Conservation (phyloP, 2,329 filamentous ascomycete species). For the Immersiporthe knoxdaviesiana region DNA sequence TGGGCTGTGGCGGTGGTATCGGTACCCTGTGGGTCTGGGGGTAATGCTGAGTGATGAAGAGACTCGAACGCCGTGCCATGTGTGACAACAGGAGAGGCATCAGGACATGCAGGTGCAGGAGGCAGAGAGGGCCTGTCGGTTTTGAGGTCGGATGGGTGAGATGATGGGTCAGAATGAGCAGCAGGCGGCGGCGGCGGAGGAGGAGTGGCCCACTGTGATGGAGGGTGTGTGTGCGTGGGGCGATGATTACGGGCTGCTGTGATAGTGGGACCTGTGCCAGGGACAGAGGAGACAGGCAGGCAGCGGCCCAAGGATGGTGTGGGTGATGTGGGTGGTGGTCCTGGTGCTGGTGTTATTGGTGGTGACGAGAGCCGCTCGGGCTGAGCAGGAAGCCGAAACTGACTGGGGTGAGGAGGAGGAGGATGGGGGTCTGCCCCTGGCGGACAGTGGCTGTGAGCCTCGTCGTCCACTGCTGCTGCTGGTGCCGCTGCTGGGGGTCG, state of each 20-base stretch:
- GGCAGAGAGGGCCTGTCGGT: conserved; percentile 20
- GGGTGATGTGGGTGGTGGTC: background rate
- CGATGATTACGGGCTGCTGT: conserved; percentile 12
- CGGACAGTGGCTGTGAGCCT: background rate
- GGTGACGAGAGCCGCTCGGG: conserved; percentile 13
- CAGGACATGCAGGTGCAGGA: conserved; percentile 9
- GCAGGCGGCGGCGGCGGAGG: background rate
- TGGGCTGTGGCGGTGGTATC: background rate
- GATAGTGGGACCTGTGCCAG: background rate
- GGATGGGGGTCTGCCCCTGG: conserved; percentile 1
- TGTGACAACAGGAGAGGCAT: conserved; percentile 18
- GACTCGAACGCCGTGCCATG: conserved; percentile 27
- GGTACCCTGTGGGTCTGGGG: conserved; percentile 16
- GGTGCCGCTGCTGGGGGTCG: background rate
- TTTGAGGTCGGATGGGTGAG: conserved; percentile 21
- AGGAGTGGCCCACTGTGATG: conserved; percentile 25
- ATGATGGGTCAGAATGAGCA: conserved; percentile 24
- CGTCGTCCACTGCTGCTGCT: background rate
- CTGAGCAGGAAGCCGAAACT: conserved; percentile 3
- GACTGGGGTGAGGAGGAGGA: conserved; percentile 12
- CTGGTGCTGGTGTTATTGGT: background rate
- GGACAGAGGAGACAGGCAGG: conserved; percentile 19
- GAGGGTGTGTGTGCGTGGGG: conserved; percentile 26
- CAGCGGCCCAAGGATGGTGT: conserved; percentile 23
- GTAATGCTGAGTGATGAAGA: conserved; percentile 15